These are phyloP conservation scores for Brassica rapa DNA, from an alignment of 345 rosid species.

Conservation along the genomic window DNA sequence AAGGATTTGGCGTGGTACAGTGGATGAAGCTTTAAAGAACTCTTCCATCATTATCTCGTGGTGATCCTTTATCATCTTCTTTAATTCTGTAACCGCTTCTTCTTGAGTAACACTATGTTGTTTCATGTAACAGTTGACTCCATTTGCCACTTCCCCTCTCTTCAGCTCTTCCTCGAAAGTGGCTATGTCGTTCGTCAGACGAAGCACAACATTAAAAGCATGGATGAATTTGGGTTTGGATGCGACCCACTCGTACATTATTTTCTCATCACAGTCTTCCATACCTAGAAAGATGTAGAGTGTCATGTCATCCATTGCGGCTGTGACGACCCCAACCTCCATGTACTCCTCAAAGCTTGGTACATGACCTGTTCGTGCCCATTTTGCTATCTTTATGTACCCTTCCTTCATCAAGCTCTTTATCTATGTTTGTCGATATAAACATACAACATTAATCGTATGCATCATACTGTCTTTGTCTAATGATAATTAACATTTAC, in stretches of 20 bases:
- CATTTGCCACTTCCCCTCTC: not conserved
- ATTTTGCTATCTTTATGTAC: not conserved
- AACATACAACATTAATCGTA: not conserved
- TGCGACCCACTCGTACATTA: not conserved
- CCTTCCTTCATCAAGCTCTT: not conserved
- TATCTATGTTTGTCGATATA: not conserved
- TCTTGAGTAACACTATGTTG: not conserved
- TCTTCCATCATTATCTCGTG: not conserved
- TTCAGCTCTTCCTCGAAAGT: not conserved
- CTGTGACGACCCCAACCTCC: slow-evolving; percentile 13
- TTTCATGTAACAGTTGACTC: not conserved
- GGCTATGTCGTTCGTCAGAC: not conserved
- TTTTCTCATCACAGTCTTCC: slow-evolving; percentile 8
- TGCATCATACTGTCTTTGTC: no score
- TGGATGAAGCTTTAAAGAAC: not conserved
- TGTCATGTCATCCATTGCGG: not conserved
- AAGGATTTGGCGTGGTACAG: not conserved
- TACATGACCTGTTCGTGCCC: not conserved
- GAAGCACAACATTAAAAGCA: not conserved
- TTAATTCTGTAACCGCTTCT: not conserved
- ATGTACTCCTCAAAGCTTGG: slow-evolving; percentile 31
- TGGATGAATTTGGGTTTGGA: not conserved
- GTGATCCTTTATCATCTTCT: not conserved
- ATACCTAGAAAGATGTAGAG: not conserved
- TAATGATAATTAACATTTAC: not conserved